A percentile compares a stretch with the other conserved stretches of the same genome.
Evolutionary conservation across 495 filamentous ascomycete genomes (phyloP).

Genomic region (Darksidea phi): DNA sequence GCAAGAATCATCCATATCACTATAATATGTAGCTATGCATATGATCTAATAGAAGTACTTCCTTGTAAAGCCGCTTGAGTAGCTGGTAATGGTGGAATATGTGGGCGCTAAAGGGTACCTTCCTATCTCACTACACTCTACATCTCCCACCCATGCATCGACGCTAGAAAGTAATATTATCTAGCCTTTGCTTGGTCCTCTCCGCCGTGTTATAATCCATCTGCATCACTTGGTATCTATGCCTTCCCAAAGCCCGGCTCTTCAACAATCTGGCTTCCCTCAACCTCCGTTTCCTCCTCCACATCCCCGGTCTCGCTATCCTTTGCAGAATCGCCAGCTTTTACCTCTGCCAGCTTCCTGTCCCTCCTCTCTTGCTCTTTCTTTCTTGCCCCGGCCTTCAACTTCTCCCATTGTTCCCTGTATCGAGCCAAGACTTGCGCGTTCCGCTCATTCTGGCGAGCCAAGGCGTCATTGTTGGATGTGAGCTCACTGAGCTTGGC

Average conservation of each 20-base stretch:
- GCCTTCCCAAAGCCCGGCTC: constrained; percentile 31
- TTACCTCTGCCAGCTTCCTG: constrained; percentile 63
- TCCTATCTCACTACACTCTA: too few species aligned
- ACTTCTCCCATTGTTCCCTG: constrained; percentile 75
- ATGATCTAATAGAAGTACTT: too few species aligned
- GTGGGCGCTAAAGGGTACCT: too few species aligned
- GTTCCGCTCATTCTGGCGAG: constrained; percentile 68
- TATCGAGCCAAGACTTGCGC: constrained; percentile 65
- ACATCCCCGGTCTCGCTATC: constrained; percentile 17
- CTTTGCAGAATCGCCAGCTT: constrained; percentile 13
- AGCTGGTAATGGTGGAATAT: too few species aligned
- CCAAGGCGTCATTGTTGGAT: constrained; percentile 43
- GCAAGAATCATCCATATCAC: too few species aligned
- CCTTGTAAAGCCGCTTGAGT: too few species aligned
- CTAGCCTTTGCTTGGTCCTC: too few species aligned
- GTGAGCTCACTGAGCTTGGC: constrained; percentile 57
- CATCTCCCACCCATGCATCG: too few species aligned
- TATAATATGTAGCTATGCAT: too few species aligned
- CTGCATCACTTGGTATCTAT: too few species aligned
- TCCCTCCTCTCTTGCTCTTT: constrained; percentile 25
- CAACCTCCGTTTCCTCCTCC: constrained; percentile 2
- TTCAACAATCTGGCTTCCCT: constrained; percentile 1
- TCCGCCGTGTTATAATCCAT: too few species aligned
- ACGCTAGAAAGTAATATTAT: too few species aligned
- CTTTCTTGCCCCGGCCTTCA: constrained; percentile 69